Conservation (phyloP, 2,329 filamentous ascomycete species). For the Neofusicoccum umdonicola region DNA sequence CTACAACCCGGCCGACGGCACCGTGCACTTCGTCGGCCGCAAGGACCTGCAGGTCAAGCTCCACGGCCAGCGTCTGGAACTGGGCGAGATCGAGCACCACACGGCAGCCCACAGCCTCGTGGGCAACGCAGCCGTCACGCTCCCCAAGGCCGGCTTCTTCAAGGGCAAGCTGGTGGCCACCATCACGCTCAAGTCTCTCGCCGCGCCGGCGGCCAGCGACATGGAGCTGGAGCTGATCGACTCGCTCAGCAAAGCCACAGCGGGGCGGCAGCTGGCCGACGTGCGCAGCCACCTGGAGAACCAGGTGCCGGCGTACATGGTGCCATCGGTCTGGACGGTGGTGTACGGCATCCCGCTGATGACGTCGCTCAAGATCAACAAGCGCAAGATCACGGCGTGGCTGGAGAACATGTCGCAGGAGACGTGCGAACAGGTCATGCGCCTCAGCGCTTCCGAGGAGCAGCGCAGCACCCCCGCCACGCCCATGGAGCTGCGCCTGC, state of each 20-base stretch:
- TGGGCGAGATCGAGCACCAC: constrained; percentile 23
- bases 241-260: constrained; percentile 24
- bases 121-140: not conserved
- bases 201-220: not conserved
- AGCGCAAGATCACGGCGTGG: constrained; percentile 1
- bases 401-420: constrained; percentile 5
- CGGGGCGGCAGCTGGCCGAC: constrained; percentile 12
- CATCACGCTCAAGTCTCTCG: not conserved
- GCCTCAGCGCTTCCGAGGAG: constrained; percentile 33
- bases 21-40: constrained; percentile 36
- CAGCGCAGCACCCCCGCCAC: constrained; percentile 22
- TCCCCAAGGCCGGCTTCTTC: constrained; percentile 38
- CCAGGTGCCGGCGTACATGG: constrained; percentile 37
- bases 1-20: constrained; percentile 31
- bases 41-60: constrained; percentile 26
- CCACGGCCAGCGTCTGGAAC: constrained; percentile 1
- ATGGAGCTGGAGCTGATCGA: constrained; percentile 3
- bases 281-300: constrained; percentile 17
- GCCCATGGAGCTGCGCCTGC: constrained; percentile 21
- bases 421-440: constrained; percentile 19
- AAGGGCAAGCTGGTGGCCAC: not conserved
- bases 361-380: constrained; percentile 37
- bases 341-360: constrained; percentile 35
- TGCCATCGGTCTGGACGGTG: constrained; percentile 40
- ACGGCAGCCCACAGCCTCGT: constrained; percentile 25